phyloP scores from a whole-genome alignment of 2,329 filamentous ascomycete species.

The Trichoderma hamatum region DNA sequence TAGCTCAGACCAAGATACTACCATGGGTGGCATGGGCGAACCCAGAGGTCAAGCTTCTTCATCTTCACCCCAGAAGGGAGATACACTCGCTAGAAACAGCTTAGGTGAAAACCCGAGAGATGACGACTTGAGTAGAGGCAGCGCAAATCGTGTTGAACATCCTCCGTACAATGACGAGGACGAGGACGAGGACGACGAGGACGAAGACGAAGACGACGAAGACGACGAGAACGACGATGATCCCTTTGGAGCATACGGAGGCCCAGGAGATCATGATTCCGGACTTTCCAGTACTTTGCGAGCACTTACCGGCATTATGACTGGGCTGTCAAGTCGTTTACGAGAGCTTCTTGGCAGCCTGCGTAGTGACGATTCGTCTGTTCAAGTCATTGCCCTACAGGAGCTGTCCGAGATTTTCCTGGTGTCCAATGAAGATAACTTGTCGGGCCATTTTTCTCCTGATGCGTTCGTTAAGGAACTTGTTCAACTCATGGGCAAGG shows the following conservation, averaged over 20 bases:
- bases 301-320: constrained; percentile 90
- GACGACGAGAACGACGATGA: constrained; percentile 65
- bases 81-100: background rate
- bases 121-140: constrained; percentile 26
- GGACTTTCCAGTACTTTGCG: constrained; percentile 79
- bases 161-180: constrained; percentile 35
- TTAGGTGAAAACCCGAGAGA: background rate
- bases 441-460: constrained; percentile 91
- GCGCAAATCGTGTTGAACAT: constrained; percentile 21
- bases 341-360: constrained; percentile 77
- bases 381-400: constrained; percentile 89
- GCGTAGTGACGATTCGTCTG: constrained; percentile 80
- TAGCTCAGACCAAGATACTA: constrained; percentile 14
- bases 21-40: constrained; percentile 20
- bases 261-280: constrained; percentile 62
- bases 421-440: constrained; percentile 94
- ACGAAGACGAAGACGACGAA: constrained; percentile 51
- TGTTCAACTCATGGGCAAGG: constrained; percentile 87
- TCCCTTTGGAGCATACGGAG: constrained; percentile 68
- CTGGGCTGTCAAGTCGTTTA: constrained; percentile 76
- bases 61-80: constrained; percentile 31
- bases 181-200: constrained; percentile 44
- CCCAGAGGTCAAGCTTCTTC: background rate
- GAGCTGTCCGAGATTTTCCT: constrained; percentile 91
- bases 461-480: constrained; percentile 96